A percentile compares a stretch with the other conserved stretches of the same genome.
Conservation (phyloP, 2,329 filamentous ascomycete genomes). For the Fonsecaea multimorphosa region DNA sequence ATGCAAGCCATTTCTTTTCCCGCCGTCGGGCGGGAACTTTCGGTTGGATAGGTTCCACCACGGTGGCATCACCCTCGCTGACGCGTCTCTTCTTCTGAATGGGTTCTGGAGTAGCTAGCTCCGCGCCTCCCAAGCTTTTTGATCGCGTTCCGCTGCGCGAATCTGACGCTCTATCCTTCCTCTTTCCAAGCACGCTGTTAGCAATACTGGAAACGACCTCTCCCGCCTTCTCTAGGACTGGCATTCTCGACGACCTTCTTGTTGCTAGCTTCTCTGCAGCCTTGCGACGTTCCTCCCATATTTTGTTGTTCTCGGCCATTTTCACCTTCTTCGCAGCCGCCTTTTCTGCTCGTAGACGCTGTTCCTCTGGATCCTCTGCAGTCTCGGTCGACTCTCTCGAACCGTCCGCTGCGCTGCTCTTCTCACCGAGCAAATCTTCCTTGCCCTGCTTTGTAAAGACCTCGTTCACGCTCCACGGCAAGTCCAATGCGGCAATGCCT, state of each 20-base stretch:
- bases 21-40: conserved; percentile 50
- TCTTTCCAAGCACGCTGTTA: conserved; percentile 62
- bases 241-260: conserved; percentile 53
- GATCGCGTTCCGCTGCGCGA: conserved; percentile 64
- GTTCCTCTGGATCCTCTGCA: conserved; percentile 40
- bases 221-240: conserved; percentile 52
- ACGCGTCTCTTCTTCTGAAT: conserved; percentile 52
- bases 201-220: conserved; percentile 56
- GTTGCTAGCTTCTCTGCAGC: conserved; percentile 41
- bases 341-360: conserved; percentile 44
- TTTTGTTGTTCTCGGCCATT: conserved; percentile 37
- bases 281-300: conserved; percentile 39
- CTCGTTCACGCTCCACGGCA: conserved; percentile 41
- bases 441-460: conserved; percentile 28
- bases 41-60: conserved; percentile 19
- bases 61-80: conserved; percentile 37
- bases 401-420: conserved; percentile 27
- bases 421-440: conserved; percentile 12
- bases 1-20: conserved; percentile 77
- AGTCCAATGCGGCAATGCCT: conserved; percentile 51
- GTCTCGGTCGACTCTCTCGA: conserved; percentile 6
- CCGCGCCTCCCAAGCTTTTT: conserved; percentile 42
- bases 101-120: conserved; percentile 36
- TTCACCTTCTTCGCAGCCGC: conserved; percentile 40
- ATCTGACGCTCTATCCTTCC: conserved; percentile 62